Conservation (phyloP, 495 filamentous ascomycete genomes). For the Hypoxylon subgilvum region DNA sequence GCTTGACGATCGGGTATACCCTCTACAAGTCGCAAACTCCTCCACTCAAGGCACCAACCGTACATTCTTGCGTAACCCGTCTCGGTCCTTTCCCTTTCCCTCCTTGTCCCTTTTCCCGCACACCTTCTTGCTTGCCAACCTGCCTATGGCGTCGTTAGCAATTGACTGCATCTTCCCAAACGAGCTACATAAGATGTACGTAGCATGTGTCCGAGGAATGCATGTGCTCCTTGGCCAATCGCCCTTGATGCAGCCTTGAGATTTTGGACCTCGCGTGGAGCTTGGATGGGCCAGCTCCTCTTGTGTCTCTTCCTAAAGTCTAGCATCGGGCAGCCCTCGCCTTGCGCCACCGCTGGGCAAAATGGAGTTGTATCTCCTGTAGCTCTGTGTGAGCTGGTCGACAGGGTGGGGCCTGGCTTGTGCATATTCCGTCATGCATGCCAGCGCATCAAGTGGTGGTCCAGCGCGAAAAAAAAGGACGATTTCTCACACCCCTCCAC, state of each 20-base stretch:
- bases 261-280: slow-evolving; percentile 28
- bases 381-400: slow-evolving; percentile 44
- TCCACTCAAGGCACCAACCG: slow-evolving; percentile 39
- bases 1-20: slow-evolving; percentile 41
- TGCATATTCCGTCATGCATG: slow-evolving; percentile 66
- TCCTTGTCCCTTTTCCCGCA: slow-evolving; percentile 43
- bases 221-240: slow-evolving; percentile 40
- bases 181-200: slow-evolving; percentile 40
- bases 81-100: slow-evolving; percentile 45
- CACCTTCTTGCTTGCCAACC: slow-evolving; percentile 29
- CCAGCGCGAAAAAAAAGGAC: slow-evolving; percentile 51
- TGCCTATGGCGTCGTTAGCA: slow-evolving; percentile 30
- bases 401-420: slow-evolving; percentile 56
- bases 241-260: slow-evolving; percentile 40
- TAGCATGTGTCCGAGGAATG: slow-evolving; percentile 39
- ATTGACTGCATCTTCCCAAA: slow-evolving; percentile 36
- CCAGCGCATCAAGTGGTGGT: slow-evolving; percentile 61
- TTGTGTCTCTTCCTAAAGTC: slow-evolving; percentile 19
- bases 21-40: slow-evolving; percentile 43
- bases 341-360: slow-evolving; percentile 44
- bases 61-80: slow-evolving; percentile 43
- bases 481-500: slow-evolving; percentile 47
- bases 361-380: slow-evolving; percentile 41
- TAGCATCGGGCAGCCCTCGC: slow-evolving; percentile 44
- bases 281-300: slow-evolving; percentile 28